phyloP scores from a whole-genome alignment of 2,329 filamentous ascomycete genomes.

The Apiospora saccharicola region DNA sequence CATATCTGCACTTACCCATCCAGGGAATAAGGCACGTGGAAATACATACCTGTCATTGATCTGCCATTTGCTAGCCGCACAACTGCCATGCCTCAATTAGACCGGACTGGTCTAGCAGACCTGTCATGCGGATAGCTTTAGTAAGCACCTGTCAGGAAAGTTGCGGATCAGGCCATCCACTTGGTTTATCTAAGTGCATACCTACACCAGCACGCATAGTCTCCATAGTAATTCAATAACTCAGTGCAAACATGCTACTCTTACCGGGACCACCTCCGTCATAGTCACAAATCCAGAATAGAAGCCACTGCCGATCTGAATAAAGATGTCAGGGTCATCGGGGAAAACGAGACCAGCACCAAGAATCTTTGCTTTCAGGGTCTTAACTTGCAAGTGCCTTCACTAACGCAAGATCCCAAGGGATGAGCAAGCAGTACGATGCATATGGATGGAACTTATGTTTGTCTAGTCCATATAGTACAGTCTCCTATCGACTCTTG shows the following conservation, averaged over 20 bases:
- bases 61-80: not conserved
- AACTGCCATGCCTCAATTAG: not conserved
- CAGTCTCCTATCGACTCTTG: not conserved
- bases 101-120: not conserved
- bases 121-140: not conserved
- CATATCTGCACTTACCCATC: not conserved
- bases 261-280: not conserved
- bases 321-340: too few species aligned
- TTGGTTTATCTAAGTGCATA: too few species aligned
- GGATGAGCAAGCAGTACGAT: too few species aligned
- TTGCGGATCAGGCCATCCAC: not conserved
- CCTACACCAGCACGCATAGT: not conserved
- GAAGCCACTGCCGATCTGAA: not conserved
- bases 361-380: too few species aligned
- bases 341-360: too few species aligned
- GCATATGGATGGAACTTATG: too few species aligned
- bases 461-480: too few species aligned
- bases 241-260: not conserved
- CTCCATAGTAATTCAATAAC: constrained; percentile 1
- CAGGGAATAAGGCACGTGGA: not conserved
- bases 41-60: not conserved
- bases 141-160: not conserved
- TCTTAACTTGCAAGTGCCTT: too few species aligned
- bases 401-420: too few species aligned
- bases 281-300: not conserved